phyloP scores from a whole-genome alignment of 139 green algal genomes.

The Tetradesmus obliquus region DNA sequence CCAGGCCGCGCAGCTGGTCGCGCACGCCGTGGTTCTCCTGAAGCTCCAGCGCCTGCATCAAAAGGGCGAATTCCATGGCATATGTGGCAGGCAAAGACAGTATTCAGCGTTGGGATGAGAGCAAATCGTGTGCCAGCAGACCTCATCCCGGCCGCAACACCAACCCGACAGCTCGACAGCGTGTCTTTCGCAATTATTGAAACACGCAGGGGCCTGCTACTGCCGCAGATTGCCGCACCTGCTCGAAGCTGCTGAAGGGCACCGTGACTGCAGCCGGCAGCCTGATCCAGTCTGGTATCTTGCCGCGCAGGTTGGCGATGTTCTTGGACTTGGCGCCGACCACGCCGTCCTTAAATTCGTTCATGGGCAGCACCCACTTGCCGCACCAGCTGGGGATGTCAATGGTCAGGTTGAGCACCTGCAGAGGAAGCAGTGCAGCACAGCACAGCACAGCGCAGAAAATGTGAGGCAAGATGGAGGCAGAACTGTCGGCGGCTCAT shows the following conservation, averaged over 20 bases:
- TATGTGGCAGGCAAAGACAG: background rate
- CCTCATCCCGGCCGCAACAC: too few relatives aligned
- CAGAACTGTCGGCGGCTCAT: background rate
- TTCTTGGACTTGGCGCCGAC: constrained; percentile 99
- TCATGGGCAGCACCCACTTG: constrained; percentile 90
- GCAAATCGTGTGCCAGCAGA: too few relatives aligned
- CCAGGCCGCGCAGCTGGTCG: constrained; percentile 60
- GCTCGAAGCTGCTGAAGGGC: constrained; percentile 96
- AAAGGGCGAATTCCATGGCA: too few relatives aligned
- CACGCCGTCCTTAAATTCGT: constrained; percentile 87
- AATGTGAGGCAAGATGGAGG: background rate
- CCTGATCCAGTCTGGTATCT: constrained; percentile 88
- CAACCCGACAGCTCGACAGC: too few relatives aligned
- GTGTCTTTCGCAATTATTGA: too few relatives aligned
- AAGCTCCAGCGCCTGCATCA: constrained; percentile 65
- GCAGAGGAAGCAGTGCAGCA: background rate
- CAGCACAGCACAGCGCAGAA: background rate
- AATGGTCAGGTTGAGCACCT: constrained; percentile 62
- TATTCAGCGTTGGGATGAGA: background rate
- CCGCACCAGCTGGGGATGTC: constrained; percentile 80
- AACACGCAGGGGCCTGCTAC: too few relatives aligned
- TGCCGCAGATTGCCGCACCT: constrained; percentile 47
- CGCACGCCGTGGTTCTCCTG: constrained; percentile 74
- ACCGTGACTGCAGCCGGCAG: constrained; percentile 93
- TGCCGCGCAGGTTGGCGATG: constrained; percentile 87